These are phyloP conservation scores for Aspergillus sparsus DNA, from an alignment of 495 filamentous ascomycete species.

Conservation along the genomic window DNA sequence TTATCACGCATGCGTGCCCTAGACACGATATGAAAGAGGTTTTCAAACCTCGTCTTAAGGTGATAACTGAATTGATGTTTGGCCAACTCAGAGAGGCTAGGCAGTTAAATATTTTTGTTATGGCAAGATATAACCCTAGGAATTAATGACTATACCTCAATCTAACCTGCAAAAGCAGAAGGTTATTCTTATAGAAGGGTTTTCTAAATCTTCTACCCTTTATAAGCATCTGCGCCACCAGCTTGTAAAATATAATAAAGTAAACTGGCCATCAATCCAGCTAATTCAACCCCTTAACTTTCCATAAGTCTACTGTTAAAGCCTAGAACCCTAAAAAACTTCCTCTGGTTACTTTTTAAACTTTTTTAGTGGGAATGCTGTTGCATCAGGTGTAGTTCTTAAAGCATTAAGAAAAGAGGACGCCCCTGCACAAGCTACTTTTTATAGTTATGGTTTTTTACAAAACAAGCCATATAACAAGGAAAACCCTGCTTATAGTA, in stretches of 20 bases:
- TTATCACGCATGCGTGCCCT: not conserved
- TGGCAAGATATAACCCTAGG: not conserved
- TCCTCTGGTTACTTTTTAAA: not conserved
- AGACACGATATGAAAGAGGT: slow-evolving; percentile 1
- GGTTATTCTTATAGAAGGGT: slow-evolving; percentile 15
- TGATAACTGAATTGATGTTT: slow-evolving; percentile 5
- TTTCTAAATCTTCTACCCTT: slow-evolving; percentile 13
- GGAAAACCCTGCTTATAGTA: not conserved
- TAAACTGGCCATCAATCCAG: not conserved
- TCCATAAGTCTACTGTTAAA: not conserved
- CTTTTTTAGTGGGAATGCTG: slow-evolving; percentile 7
- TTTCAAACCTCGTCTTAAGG: not conserved
- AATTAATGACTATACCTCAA: not conserved
- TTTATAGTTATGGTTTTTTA: slow-evolving; percentile 18
- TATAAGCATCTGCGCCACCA: not conserved
- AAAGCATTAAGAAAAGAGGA: slow-evolving; percentile 19
- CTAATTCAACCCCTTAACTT: not conserved
- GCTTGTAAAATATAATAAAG: not conserved
- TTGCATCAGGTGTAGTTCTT: slow-evolving; percentile 19
- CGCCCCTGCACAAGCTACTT: slow-evolving; percentile 9
- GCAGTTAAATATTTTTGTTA: not conserved
- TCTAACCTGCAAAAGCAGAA: slow-evolving; percentile 13
- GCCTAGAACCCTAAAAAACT: not conserved
- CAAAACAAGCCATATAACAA: slow-evolving; percentile 6
- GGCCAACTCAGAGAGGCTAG: slow-evolving; percentile 2